Conservation (phyloP, 2,329 filamentous ascomycete genomes). For the Fusarium chuoi region DNA sequence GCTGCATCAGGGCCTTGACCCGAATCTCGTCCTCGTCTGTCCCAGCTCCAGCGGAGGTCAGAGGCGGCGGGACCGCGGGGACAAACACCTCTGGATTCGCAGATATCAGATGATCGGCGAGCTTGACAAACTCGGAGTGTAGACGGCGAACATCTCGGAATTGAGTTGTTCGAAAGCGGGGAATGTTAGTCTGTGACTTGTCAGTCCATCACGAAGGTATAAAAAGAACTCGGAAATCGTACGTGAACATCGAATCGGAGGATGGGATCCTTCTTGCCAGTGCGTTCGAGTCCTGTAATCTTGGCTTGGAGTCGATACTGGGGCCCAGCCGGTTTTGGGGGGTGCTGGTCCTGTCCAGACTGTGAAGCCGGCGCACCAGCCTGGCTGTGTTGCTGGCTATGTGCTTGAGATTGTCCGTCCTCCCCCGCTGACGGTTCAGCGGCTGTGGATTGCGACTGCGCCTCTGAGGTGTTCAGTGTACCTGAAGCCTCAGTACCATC, state of each 20-base stretch:
- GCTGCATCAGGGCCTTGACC: conserved; percentile 88
- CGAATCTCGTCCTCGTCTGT: conserved; percentile 95
- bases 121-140: conserved; percentile 94
- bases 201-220: conserved; percentile 31
- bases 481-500: conserved; percentile 51
- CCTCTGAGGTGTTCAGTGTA: conserved; percentile 33
- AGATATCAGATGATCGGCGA: conserved; percentile 95
- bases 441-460: conserved; percentile 32
- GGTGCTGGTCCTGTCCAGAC: conserved; percentile 56
- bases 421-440: conserved; percentile 24
- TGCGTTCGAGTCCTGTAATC: conserved; percentile 91
- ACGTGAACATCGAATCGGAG: conserved; percentile 97
- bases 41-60: conserved; percentile 92
- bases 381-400: conserved; percentile 45
- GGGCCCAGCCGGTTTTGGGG: conserved; percentile 69
- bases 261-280: conserved; percentile 94
- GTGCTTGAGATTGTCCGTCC: conserved; percentile 25
- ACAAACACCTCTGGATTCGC: conserved; percentile 97
- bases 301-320: conserved; percentile 92
- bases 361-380: conserved; percentile 33
- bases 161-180: conserved; percentile 95
- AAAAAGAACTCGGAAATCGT: conserved; percentile 44
- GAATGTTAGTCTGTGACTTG: conserved; percentile 86
- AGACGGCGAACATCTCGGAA: conserved; percentile 96
- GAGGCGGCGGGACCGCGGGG: conserved; percentile 91